phyloP scores from a whole-genome alignment of 768 basidiomycete species.

The Leccinum boreale region DNA sequence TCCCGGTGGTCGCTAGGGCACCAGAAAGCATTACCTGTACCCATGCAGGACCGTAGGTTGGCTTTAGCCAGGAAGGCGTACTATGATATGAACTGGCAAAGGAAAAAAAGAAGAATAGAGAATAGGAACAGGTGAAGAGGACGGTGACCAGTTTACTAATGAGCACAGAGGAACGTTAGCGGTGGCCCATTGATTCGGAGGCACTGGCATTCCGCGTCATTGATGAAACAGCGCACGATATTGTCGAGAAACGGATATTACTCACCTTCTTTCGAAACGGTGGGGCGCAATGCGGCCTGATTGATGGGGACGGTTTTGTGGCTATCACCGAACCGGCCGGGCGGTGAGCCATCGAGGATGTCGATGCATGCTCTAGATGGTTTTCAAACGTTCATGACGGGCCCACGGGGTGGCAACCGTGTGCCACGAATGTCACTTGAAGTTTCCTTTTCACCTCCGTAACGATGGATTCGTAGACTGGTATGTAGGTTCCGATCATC shows the following conservation, averaged over 20 bases:
- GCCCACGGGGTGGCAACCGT: slow-evolving; percentile 8
- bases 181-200: slow-evolving; percentile 25
- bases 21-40: slow-evolving; percentile 7
- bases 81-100: neutral
- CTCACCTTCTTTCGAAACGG: slow-evolving; percentile 7
- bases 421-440: slow-evolving; percentile 3
- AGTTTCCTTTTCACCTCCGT: slow-evolving; percentile 10
- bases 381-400: neutral
- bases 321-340: slow-evolving; percentile 11
- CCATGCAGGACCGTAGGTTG: neutral
- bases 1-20: slow-evolving; percentile 7
- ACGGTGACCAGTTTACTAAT: slow-evolving; percentile 14
- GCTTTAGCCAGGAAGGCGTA: slow-evolving; percentile 24
- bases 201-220: slow-evolving; percentile 22
- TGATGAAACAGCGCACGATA: slow-evolving; percentile 20
- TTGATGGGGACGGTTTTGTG: slow-evolving; percentile 1
- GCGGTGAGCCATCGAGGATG: slow-evolving; percentile 4
- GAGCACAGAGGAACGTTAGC: slow-evolving; percentile 7
- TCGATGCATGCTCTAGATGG: neutral
- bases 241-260: slow-evolving; percentile 23
- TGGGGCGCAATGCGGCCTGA: slow-evolving; percentile 9
- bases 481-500: slow-evolving; percentile 19
- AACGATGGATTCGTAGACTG: slow-evolving; percentile 1
- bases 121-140: slow-evolving; percentile 18
- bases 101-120: neutral